A percentile compares a stretch with the other conserved stretches of the same genome.
These are phyloP conservation scores for Colletotrichum australisinense DNA, from an alignment of 2,329 filamentous ascomycete species.

Conservation along the genomic window DNA sequence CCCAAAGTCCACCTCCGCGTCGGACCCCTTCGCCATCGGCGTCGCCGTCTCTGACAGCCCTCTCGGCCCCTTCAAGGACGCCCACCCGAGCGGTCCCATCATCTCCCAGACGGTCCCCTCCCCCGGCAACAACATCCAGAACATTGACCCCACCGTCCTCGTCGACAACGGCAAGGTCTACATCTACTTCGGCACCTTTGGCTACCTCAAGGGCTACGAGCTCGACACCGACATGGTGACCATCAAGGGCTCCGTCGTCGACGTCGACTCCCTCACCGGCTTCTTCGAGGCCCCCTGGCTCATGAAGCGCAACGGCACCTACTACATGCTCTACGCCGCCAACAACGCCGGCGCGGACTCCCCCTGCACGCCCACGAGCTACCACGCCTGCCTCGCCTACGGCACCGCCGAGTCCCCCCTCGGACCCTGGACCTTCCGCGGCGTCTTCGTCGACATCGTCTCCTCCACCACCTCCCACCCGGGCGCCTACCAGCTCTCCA, in stretches of 20 bases:
- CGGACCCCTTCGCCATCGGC: constrained; percentile 51
- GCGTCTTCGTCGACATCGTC: constrained; percentile 48
- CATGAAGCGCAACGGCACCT: constrained; percentile 47
- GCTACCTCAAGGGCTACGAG: constrained; percentile 47
- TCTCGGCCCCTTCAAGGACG: constrained; percentile 48
- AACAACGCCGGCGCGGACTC: constrained; percentile 50
- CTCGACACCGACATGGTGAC: constrained; percentile 51
- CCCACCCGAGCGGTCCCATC: constrained; percentile 48
- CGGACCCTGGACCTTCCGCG: constrained; percentile 50
- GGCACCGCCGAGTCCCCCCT: constrained; percentile 47
- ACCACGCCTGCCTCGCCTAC: constrained; percentile 52
- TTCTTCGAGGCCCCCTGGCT: constrained; percentile 54
- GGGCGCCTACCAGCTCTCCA: constrained; percentile 43
- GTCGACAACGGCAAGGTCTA: constrained; percentile 50
- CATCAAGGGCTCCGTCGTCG: constrained; percentile 39
- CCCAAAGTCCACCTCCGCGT: constrained; percentile 40
- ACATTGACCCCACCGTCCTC: constrained; percentile 52
- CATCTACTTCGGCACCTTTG: constrained; percentile 53
- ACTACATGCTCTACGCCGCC: constrained; percentile 53
- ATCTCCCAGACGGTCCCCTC: constrained; percentile 47
- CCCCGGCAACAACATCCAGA: constrained; percentile 49
- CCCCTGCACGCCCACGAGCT: constrained; percentile 50
- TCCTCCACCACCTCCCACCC: constrained; percentile 51
- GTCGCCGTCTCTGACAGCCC: constrained; percentile 48
- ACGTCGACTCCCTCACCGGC: constrained; percentile 43